A percentile compares a stretch with the other conserved stretches of the same genome.
Evolutionary conservation across 192 early-diverging fungal genomes (phyloP).

Genomic region (Backusella luteola): DNA sequence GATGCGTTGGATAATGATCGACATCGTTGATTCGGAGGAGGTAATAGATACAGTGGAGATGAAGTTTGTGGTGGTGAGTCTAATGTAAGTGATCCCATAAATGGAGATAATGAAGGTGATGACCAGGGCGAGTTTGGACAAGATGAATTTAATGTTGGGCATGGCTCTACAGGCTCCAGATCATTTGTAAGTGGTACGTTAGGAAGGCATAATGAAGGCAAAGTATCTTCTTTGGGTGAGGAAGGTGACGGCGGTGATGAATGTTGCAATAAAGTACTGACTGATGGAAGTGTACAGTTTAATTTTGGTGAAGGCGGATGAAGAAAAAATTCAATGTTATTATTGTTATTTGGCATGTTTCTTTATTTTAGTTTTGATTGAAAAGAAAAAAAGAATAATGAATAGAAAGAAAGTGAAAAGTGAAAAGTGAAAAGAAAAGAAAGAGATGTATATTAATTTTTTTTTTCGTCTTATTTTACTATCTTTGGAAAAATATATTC

Average conservation of each 20-base stretch:
- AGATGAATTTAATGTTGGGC: constrained; percentile 11
- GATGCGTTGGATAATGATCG: constrained; percentile 23
- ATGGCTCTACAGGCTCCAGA: constrained; percentile 4
- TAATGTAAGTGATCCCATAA: constrained; percentile 1
- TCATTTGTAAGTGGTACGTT: neutral
- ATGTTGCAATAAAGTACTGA: constrained; percentile 11
- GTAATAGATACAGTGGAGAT: constrained; percentile 7
- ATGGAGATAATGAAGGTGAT: constrained; percentile 18
- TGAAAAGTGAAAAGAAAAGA: neutral
- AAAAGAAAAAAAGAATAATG: neutral
- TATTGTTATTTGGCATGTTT: constrained; percentile 12
- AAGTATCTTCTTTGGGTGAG: neutral
- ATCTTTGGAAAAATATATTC: constrained; percentile 19
- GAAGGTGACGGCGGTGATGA: neutral
- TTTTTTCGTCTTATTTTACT: constrained; percentile 25
- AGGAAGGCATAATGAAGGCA: constrained; percentile 18
- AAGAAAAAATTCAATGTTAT: constrained; percentile 27
- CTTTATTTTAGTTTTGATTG: neutral
- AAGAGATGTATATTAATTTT: constrained; percentile 11
- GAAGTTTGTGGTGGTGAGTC: neutral
- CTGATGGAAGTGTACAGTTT: constrained; percentile 14
- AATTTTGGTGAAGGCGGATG: constrained; percentile 26
- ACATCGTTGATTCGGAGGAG: constrained; percentile 6
- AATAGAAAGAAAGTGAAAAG: neutral
- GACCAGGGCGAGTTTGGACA: constrained; percentile 9